Evolutionary conservation across 208 protist species (phyloP).

Genomic region (Acanthamoeba lenticulata): DNA sequence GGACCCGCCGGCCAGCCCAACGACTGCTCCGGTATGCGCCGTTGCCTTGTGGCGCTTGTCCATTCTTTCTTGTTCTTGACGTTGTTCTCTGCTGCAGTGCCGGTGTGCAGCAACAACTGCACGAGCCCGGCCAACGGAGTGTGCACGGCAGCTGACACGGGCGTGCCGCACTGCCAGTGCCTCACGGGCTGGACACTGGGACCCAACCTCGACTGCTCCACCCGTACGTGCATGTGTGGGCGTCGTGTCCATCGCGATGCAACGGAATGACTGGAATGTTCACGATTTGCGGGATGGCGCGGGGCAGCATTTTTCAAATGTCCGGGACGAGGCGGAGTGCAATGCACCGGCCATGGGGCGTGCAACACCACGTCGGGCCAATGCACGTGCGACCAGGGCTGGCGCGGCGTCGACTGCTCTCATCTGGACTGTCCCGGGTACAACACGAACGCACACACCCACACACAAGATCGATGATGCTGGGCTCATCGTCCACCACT

Average conservation of each 20-base stretch:
- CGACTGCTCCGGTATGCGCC: neutral
- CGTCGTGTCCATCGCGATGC: neutral
- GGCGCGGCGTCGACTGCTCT: neutral
- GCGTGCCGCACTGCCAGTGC: neutral
- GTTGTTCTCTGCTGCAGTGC: neutral
- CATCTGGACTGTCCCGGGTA: neutral
- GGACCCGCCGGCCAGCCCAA: neutral
- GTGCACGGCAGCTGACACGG: neutral
- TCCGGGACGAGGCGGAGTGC: neutral
- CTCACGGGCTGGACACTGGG: neutral
- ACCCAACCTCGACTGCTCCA: neutral
- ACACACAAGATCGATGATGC: no score
- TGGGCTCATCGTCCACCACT: no score
- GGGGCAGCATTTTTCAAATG: neutral
- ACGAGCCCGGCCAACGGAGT: neutral
- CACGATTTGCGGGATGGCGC: no score
- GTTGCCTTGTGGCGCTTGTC: no score
- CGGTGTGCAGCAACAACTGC: neutral
- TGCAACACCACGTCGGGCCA: neutral
- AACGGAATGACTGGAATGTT: neutral
- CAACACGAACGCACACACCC: no score
- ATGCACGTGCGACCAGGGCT: neutral
- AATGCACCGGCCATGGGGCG: neutral
- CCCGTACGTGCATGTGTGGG: neutral
- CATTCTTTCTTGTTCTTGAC: neutral